Evolutionary conservation across 1,284 basidiomycete species (phyloP).

Genomic region (Trichosporon coremiiforme): DNA sequence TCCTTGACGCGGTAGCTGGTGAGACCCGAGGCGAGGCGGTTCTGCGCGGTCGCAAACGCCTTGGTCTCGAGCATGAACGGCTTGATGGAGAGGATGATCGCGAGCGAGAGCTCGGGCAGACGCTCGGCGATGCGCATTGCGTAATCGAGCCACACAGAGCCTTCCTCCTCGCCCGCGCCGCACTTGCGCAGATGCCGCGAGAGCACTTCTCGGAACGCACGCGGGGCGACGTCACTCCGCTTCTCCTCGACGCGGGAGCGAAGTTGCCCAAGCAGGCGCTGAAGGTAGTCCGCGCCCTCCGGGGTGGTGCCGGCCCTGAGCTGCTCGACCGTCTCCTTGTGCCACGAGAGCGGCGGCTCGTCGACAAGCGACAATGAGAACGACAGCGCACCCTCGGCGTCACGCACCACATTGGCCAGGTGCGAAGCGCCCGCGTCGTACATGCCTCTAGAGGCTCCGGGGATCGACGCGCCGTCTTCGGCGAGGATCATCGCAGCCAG

Average conservation of each 20-base stretch:
- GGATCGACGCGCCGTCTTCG: conserved; percentile 60
- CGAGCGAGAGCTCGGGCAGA: conserved; percentile 67
- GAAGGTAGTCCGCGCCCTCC: conserved; percentile 40
- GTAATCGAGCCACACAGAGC: conserved; percentile 73
- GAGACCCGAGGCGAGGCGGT: conserved; percentile 80
- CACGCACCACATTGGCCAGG: conserved; percentile 60
- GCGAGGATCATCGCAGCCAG: conserved; percentile 52
- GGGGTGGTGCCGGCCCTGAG: conserved; percentile 32
- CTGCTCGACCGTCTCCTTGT: conserved; percentile 58
- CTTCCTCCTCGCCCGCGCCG: conserved; percentile 66
- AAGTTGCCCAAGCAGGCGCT: conserved; percentile 36
- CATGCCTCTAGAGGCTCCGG: conserved; percentile 60
- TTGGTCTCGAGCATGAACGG: conserved; percentile 68
- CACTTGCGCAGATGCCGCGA: conserved; percentile 63
- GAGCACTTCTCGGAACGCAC: conserved; percentile 66
- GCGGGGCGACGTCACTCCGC: conserved; percentile 58
- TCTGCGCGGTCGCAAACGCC: conserved; percentile 78
- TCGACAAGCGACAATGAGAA: conserved; percentile 66
- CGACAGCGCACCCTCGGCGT: conserved; percentile 65
- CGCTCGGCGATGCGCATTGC: conserved; percentile 66
- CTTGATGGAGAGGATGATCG: conserved; percentile 68
- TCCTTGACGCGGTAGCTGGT: conserved; percentile 68
- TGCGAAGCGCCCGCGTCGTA: conserved; percentile 59
- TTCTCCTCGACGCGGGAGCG: conserved; percentile 20
- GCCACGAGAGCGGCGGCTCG: conserved; percentile 60